Base-by-base conservation (phyloP, 805 yeast genomes). In the Kregervanrija delftensis region DNA sequence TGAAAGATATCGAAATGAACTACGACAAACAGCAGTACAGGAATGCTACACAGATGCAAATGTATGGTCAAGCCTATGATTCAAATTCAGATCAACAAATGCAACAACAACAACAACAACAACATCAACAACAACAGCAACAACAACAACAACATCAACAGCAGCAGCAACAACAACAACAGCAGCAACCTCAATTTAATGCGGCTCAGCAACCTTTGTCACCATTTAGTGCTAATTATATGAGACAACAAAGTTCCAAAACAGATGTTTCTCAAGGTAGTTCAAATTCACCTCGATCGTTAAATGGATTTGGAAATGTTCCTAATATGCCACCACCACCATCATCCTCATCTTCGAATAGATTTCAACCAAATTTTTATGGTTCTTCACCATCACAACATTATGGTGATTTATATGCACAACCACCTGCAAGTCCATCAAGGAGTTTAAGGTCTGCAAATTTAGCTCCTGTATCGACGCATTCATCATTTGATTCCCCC, bases 401-500 rank as follows among this genome's bases (percentile, higher is more conserved):
- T 11, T 44, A 51, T 35, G 47, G 47, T 31, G 58, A 55, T 8
- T 22, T 45, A 36, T 52, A 51, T 40, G 49, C 60, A 2, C 66
- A 61, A 50, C 53, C 59, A 6, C 65, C 67, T 9, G 52, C 59
- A 11, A 60, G 65, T 53, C 68, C 68, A 5, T 59, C 67, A 8
- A 51, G 61, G 41, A 63, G 67, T 43, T 44, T 64, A 3, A 53
- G 64, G 35, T 60, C 64, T 11, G 51, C 52, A 14, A 57, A 57
- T 41, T 46, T 62, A 37, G 60, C 59, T 8, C 61, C 64, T 8
- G 57, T 60, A n/a, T 52, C 59, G 16, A 57, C 64, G 6, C 56
- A 57, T 37, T 53, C 65, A 5, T 59, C 65, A 13, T 34, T 57
- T 33, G 48, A 50, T 10, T 60, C 65, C 9, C 61, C 63, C 13